Evolutionary conservation across 1,284 basidiomycete genomes (phyloP).

Genomic region (Golubevia sp.): DNA sequence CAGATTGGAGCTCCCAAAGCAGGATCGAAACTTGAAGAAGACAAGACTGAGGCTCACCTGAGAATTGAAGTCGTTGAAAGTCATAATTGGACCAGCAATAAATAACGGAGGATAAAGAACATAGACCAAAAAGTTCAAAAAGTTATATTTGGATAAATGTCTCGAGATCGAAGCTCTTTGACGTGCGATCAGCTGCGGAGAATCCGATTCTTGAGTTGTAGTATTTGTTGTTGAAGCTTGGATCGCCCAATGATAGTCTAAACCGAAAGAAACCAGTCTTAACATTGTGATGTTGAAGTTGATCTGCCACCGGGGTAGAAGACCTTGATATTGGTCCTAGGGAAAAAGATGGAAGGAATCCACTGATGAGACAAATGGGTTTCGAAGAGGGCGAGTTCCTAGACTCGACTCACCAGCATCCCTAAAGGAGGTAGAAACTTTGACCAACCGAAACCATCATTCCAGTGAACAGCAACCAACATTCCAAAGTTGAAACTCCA

Average conservation of each 20-base stretch:
- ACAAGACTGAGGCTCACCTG: constrained; percentile 68
- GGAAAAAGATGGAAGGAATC: constrained; percentile 1
- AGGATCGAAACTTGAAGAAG: no score
- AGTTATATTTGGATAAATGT: constrained; percentile 66
- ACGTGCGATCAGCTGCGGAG: constrained; percentile 1
- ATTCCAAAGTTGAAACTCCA: constrained; percentile 79
- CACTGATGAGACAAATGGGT: background rate
- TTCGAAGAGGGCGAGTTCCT: background rate
- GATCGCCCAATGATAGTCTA: constrained; percentile 82
- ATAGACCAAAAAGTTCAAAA: constrained; percentile 74
- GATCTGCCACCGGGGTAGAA: constrained; percentile 89
- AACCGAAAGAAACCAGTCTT: constrained; percentile 84
- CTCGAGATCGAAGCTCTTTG: constrained; percentile 23
- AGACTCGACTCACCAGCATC: constrained; percentile 66
- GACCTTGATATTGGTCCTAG: constrained; percentile 73
- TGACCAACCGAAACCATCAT: constrained; percentile 76
- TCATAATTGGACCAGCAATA: constrained; percentile 93
- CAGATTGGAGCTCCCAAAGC: no score
- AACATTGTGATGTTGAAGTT: constrained; percentile 97
- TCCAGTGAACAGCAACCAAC: constrained; percentile 78
- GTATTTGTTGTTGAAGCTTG: no score
- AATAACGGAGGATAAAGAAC: constrained; percentile 88
- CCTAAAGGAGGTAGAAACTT: constrained; percentile 68
- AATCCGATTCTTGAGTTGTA: no score
- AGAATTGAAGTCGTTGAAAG: constrained; percentile 92